Evolutionary conservation across 129 eudicot genomes (phyloP).

Genomic region (Tagetes patula): DNA sequence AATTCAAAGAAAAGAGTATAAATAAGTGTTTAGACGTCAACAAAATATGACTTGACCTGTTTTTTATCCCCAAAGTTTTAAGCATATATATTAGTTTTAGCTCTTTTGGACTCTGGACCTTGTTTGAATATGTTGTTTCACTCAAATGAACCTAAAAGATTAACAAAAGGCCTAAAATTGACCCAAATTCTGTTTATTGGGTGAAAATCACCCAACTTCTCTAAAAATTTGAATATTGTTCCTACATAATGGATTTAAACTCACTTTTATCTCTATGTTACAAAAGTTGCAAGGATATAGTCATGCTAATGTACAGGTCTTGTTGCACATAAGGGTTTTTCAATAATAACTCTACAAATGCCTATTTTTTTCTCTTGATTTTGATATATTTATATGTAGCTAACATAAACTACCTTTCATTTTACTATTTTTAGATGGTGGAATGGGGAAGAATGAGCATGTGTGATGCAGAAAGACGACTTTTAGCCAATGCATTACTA

Average conservation of each 20-base stretch:
- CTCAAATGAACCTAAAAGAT: not conserved
- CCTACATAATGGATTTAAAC: not conserved
- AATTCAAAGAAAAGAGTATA: not conserved
- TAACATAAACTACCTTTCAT: not conserved
- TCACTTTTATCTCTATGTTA: not conserved
- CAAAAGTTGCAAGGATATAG: not conserved
- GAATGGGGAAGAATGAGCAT: slow-evolving; percentile 91
- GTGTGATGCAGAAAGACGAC: slow-evolving; percentile 87
- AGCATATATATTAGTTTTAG: not conserved
- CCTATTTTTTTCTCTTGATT: not conserved
- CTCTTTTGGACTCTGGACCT: no score
- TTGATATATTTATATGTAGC: not conserved
- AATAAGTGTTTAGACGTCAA: not conserved
- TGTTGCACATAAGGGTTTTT: not conserved
- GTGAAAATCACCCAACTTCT: not conserved
- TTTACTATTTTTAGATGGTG: slow-evolving; percentile 40
- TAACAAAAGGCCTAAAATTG: not conserved
- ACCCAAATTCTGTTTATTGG: not conserved
- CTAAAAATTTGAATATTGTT: not conserved
- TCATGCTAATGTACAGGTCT: not conserved
- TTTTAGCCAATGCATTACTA: slow-evolving; percentile 79
- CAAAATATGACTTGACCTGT: no score
- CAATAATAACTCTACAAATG: not conserved
- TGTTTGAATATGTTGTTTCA: not conserved
- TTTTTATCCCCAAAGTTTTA: not conserved